Base-by-base conservation (phyloP, 2,329 filamentous ascomycete species). In the Aureobasidium sp. region DNA sequence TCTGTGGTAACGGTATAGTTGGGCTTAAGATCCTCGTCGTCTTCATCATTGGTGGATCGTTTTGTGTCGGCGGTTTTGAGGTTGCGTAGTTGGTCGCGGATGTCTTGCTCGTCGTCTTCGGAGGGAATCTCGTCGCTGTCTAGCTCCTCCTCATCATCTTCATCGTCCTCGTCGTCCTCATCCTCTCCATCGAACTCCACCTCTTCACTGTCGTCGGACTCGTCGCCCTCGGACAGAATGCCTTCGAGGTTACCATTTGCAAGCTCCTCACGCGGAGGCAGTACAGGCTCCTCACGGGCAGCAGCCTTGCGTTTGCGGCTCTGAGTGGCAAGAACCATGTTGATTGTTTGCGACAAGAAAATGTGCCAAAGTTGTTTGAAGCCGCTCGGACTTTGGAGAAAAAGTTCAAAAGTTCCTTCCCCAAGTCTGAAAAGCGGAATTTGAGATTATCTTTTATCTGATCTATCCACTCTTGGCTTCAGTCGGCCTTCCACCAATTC, bases 1-100 rank as follows among this genome's bases (percentile, higher is more conserved):
- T 97, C 94, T 62, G 82, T 88, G 47, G 88, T 81, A 65, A 87
- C 77, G 36, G 78, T 83, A 72, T 82, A 86, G 69, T 85, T 85
- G 27, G 78, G 76, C 63, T 71, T 71, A 37, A 72, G 63, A 30
- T 66, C 41, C 62, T 73, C 69, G 7, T 64, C 62, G 25, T 66
- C 65, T 25, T 68, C 61, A 37, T 37, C 13, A 15, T 60, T 57
- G 25, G 47, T 50, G 62, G 25, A 37, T 49, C 65, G 65, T 29
- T 66, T 54, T 13, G 34, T 29, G 25, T 55, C 53, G 25, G 61
- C 63, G 25, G 73, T 76, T 62, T 75, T 75, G 55, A 78, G 65
- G 54, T 74, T 73, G 57, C 75, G 75, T 52, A 79, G 69, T 63
- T 79, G 77, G 63, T 76, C 69, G 55, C 76, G 73, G 21, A 79